These are phyloP conservation scores for Pseudotsuga menziesii DNA, from an alignment of 75 land plant species.

Conservation along the genomic window DNA sequence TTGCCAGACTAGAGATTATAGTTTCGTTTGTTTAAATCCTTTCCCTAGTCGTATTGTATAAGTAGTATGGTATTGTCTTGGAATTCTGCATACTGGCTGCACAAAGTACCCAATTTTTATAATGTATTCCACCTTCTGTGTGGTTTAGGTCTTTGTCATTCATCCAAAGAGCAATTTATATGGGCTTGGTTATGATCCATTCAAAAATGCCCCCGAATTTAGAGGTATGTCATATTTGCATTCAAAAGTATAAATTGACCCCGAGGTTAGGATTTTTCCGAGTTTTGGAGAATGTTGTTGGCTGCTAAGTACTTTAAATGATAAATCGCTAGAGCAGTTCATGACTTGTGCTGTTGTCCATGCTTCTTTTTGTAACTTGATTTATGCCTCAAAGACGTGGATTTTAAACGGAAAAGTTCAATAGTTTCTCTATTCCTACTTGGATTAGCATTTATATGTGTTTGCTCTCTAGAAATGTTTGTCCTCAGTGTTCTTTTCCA, in stretches of 20 bases:
- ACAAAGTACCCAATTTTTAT: not conserved
- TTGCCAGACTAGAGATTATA: not conserved
- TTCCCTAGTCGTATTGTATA: not conserved
- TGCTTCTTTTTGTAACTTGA: not conserved
- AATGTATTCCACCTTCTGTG: not conserved
- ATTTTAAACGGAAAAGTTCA: not conserved
- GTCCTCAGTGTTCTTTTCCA: not conserved
- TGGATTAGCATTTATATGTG: not conserved
- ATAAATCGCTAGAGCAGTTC: not conserved
- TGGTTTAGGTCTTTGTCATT: conserved; percentile 63
- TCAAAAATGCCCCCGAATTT: conserved; percentile 88
- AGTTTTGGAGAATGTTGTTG: not conserved
- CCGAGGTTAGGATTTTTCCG: not conserved
- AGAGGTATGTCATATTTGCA: conserved; percentile 47
- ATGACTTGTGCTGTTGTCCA: too few relatives aligned
- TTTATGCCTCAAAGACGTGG: not conserved
- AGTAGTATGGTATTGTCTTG: not conserved
- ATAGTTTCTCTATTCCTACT: not conserved
- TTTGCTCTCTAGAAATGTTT: not conserved
- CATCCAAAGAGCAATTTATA: conserved; percentile 78
- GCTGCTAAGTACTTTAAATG: not conserved
- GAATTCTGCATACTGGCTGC: not conserved
- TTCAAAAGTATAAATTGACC: not conserved
- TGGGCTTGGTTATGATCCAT: conserved; percentile 96
- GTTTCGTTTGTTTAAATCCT: not conserved